phyloP scores from a whole-genome alignment of 2,329 filamentous ascomycete species.

The Colletotrichum simmondsii region DNA sequence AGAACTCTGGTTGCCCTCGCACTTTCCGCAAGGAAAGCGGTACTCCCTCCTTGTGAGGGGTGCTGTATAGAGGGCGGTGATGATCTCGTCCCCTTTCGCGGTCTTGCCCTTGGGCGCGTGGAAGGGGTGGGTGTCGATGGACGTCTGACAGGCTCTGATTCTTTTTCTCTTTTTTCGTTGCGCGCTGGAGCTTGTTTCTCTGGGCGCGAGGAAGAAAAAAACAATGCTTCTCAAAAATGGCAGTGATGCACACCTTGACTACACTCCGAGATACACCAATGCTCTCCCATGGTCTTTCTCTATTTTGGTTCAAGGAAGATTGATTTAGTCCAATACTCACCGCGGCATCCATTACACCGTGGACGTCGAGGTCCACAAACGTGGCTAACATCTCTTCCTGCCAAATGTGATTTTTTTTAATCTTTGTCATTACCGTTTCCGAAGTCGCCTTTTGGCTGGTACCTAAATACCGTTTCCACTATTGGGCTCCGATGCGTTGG shows the following conservation, averaged over 20 bases:
- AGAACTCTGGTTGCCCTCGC: conserved; percentile 69
- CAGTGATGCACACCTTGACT: conserved; percentile 65
- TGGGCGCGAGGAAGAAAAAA: conserved; percentile 62
- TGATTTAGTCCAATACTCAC: conserved; percentile 73
- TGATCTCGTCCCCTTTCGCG: conserved; percentile 86
- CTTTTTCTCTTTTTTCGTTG: conserved; percentile 67
- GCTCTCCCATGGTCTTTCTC: conserved; percentile 77
- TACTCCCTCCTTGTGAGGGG: conserved; percentile 26
- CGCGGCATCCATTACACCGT: conserved; percentile 65
- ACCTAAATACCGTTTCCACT: too few relatives aligned
- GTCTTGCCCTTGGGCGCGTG: conserved; percentile 82
- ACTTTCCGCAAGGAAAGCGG: conserved; percentile 73
- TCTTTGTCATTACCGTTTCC: too few relatives aligned
- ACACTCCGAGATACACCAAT: conserved; percentile 83
- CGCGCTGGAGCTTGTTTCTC: conserved; percentile 52
- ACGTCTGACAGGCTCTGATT: conserved; percentile 83
- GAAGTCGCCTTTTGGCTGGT: too few relatives aligned
- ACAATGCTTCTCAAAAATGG: not conserved
- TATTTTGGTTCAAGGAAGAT: conserved; percentile 90
- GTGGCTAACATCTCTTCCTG: conserved; percentile 64
- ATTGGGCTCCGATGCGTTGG: too few relatives aligned
- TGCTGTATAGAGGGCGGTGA: conserved; percentile 86
- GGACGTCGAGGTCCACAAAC: conserved; percentile 77
- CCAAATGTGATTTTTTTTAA: too few relatives aligned
- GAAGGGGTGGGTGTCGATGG: conserved; percentile 84